Percentiles rank a stretch among this genome's conserved stretches.
These are phyloP conservation scores for Suillus bovinus DNA, from an alignment of 768 basidiomycete genomes.

Conservation along the genomic window DNA sequence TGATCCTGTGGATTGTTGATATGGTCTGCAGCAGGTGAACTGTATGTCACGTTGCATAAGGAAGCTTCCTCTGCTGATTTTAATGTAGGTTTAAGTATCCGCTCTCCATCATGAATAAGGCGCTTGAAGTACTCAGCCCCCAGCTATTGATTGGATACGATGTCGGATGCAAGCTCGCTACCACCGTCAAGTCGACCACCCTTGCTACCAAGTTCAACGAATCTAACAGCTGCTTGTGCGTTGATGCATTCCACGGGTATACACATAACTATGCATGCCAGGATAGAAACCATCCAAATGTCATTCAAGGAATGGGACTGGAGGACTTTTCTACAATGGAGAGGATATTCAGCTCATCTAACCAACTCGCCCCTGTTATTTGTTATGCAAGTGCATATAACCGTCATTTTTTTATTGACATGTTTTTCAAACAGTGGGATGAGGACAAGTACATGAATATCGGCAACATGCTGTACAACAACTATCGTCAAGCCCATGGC, in stretches of 20 bases:
- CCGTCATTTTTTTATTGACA: background rate
- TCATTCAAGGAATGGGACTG: slow-evolving; percentile 30
- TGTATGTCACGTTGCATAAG: slow-evolving; percentile 27
- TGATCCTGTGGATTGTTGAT: slow-evolving; percentile 28
- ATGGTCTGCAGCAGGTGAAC: slow-evolving; percentile 38
- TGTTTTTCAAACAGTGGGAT: slow-evolving; percentile 5
- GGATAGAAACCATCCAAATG: slow-evolving; percentile 31
- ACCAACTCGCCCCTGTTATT: slow-evolving; percentile 18
- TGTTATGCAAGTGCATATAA: slow-evolving; percentile 12
- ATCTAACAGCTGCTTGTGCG: slow-evolving; percentile 8
- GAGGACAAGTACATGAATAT: slow-evolving; percentile 13
- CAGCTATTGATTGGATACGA: slow-evolving; percentile 24
- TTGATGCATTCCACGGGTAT: slow-evolving; percentile 37
- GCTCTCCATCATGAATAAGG: slow-evolving; percentile 21
- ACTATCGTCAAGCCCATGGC: slow-evolving; percentile 27
- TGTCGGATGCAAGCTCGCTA: slow-evolving; percentile 28
- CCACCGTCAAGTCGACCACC: slow-evolving; percentile 18
- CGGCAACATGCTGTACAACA: slow-evolving; percentile 16
- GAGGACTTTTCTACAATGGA: slow-evolving; percentile 38
- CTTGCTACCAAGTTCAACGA: slow-evolving; percentile 20
- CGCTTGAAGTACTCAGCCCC: slow-evolving; percentile 21
- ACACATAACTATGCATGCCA: slow-evolving; percentile 36
- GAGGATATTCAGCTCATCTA: slow-evolving; percentile 25
- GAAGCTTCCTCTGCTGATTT: slow-evolving; percentile 1
- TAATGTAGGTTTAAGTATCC: slow-evolving; percentile 20